These are phyloP conservation scores for Kluyveromyces starmeri DNA, from an alignment of 805 yeast species.

Conservation along the genomic window DNA sequence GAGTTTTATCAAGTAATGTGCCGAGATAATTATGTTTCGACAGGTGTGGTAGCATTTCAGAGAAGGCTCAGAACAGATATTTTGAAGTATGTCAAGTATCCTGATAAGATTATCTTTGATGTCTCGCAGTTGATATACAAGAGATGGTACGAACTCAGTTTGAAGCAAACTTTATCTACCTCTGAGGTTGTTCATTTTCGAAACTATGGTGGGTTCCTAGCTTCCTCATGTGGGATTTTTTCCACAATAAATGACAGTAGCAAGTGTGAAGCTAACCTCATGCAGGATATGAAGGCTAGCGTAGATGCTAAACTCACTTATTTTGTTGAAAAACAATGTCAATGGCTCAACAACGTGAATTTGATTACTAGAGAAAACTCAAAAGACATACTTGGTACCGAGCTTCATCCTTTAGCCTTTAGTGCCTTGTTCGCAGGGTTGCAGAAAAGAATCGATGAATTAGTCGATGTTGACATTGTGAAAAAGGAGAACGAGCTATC, in stretches of 20 bases:
- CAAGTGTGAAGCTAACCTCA: constrained; percentile 7
- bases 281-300: constrained; percentile 21
- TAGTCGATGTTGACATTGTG: constrained; percentile 19
- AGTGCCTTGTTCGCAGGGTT: constrained; percentile 40
- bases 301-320: constrained; percentile 33
- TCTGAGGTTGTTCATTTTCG: constrained; percentile 42
- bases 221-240: constrained; percentile 60
- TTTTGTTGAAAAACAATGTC: constrained; percentile 44
- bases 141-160: constrained; percentile 20
- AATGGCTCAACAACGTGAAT: constrained; percentile 39
- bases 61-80: constrained; percentile 47
- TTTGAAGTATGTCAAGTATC: constrained; percentile 16
- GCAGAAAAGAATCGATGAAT: constrained; percentile 29
- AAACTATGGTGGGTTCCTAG: constrained; percentile 65
- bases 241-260: constrained; percentile 25
- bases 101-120: constrained; percentile 24
- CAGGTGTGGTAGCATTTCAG: constrained; percentile 68
- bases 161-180: constrained; percentile 19
- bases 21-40: constrained; percentile 47
- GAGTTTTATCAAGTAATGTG: constrained; percentile 37
- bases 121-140: constrained; percentile 31
- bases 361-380: constrained; percentile 58
- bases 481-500: constrained; percentile 20
- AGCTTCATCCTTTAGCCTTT: constrained; percentile 51
- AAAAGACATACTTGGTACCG: constrained; percentile 60